phyloP scores from a whole-genome alignment of 2,329 filamentous ascomycete genomes.

The Aspergillus felis region DNA sequence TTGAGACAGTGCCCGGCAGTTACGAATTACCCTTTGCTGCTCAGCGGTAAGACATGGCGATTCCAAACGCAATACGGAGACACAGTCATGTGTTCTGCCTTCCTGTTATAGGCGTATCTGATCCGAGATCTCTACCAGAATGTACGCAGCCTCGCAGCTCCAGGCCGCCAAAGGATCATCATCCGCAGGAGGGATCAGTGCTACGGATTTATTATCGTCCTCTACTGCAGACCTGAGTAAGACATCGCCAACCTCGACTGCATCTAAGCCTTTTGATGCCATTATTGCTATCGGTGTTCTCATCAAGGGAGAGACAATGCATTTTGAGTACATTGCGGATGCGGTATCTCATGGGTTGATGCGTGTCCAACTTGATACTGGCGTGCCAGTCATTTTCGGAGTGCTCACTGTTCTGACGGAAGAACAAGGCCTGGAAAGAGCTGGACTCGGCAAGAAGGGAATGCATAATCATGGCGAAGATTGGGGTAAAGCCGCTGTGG shows the following conservation, averaged over 20 bases:
- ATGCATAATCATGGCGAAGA: slow-evolving; percentile 93
- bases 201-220: slow-evolving; percentile 58
- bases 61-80: neutral
- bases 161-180: slow-evolving; percentile 61
- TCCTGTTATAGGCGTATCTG: neutral
- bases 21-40: slow-evolving; percentile 93
- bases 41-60: slow-evolving; percentile 59
- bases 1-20: slow-evolving; percentile 85
- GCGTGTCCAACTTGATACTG: slow-evolving; percentile 85
- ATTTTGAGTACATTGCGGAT: slow-evolving; percentile 98
- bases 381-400: slow-evolving; percentile 87
- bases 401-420: slow-evolving; percentile 84
- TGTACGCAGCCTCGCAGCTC: slow-evolving; percentile 82
- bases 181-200: slow-evolving; percentile 33
- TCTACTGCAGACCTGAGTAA: slow-evolving; percentile 64
- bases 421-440: slow-evolving; percentile 79
- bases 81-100: neutral
- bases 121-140: slow-evolving; percentile 44
- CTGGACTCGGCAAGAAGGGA: slow-evolving; percentile 60
- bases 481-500: slow-evolving; percentile 91
- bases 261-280: slow-evolving; percentile 71
- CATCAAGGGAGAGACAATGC: slow-evolving; percentile 98
- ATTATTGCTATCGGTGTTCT: slow-evolving; percentile 93
- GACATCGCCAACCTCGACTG: slow-evolving; percentile 31
- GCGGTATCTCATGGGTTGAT: slow-evolving; percentile 88